Conservation (phyloP, 306 rosid species). For the Boehmeria nivea region DNA sequence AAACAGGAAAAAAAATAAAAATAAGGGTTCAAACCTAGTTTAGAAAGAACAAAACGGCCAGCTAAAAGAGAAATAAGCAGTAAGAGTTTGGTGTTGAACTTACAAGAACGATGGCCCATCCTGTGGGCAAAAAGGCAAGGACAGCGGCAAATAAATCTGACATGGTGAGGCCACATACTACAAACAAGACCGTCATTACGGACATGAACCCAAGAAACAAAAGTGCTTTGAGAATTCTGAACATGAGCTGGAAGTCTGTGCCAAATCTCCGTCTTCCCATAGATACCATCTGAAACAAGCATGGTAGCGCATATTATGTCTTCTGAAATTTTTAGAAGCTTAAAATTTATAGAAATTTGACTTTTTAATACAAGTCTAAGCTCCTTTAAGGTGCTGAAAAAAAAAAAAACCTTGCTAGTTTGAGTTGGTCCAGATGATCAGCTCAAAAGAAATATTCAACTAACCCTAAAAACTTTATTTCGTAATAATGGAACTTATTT, state of each 20-base stretch:
- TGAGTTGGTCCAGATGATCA: neutral
- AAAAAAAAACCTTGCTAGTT: neutral
- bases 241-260: conserved; percentile 86
- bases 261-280: conserved; percentile 89
- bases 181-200: conserved; percentile 83
- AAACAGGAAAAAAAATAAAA: no score
- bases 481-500: neutral
- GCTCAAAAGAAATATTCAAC: no score
- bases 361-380: no score
- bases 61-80: neutral
- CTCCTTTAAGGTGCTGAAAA: no score
- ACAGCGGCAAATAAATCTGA: conserved; percentile 83
- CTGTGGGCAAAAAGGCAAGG: conserved; percentile 89
- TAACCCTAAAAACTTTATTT: conserved; percentile 2
- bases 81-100: conserved; percentile 13
- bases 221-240: conserved; percentile 87
- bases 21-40: neutral
- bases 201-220: conserved; percentile 85
- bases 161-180: conserved; percentile 73
- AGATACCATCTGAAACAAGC: conserved; percentile 70
- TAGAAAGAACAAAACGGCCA: neutral
- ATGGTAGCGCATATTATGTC: no score
- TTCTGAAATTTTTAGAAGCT: no score
- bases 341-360: no score
- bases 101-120: conserved; percentile 90